phyloP scores from a whole-genome alignment of 805 yeast genomes.

The Nematodospora valgi region DNA sequence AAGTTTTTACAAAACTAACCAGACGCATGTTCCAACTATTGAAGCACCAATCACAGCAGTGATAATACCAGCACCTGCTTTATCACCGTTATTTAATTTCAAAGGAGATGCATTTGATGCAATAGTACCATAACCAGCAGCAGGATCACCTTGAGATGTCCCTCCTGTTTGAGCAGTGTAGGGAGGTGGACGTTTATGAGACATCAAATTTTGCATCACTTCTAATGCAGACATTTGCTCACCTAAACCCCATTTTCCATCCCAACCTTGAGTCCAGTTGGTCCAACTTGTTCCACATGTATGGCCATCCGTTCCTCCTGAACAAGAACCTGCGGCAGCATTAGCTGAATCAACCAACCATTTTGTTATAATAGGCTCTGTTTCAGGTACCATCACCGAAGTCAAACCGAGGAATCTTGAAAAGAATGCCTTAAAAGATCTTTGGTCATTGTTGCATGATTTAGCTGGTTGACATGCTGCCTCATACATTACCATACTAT shows the following conservation, averaged over 20 bases:
- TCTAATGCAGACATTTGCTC: conserved; percentile 78
- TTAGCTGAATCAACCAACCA: conserved; percentile 40
- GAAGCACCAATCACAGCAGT: conserved; percentile 65
- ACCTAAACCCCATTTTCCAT: conserved; percentile 67
- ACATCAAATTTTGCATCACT: conserved; percentile 47
- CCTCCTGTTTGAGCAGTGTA: conserved; percentile 66
- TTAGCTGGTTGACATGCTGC: conserved; percentile 71
- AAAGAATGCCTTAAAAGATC: conserved; percentile 87
- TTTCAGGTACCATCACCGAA: conserved; percentile 64
- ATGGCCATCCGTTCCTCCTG: conserved; percentile 70
- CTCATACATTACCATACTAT: conserved; percentile 59
- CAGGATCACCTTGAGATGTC: conserved; percentile 60
- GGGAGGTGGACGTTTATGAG: conserved; percentile 51
- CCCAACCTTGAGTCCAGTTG: conserved; percentile 46
- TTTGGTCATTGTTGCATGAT: conserved; percentile 80
- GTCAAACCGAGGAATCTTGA: conserved; percentile 73
- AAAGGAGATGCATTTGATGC: conserved; percentile 39
- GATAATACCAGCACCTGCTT: conserved; percentile 85
- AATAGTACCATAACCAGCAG: conserved; percentile 58
- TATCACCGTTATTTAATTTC: conserved; percentile 50
- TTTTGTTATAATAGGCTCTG: conserved; percentile 43
- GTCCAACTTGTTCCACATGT: conserved; percentile 78
- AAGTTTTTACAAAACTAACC: conserved; percentile 41
- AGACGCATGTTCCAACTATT: conserved; percentile 39
- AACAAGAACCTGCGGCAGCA: conserved; percentile 69